Evolutionary conservation across 1,284 basidiomycete genomes (phyloP).

Genomic region (Farysia itapuensis): DNA sequence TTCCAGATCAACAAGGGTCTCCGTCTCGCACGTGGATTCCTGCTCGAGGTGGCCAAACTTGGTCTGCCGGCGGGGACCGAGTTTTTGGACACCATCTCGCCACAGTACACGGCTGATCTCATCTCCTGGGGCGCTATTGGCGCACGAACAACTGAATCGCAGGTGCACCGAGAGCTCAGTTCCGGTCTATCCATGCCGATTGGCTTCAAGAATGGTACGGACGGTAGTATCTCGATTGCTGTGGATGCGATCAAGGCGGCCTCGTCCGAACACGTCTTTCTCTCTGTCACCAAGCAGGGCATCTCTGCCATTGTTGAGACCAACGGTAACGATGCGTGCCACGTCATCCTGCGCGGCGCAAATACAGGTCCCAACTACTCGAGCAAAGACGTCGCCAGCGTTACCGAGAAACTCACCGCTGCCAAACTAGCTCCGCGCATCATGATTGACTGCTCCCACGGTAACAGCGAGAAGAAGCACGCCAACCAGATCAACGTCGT

Average conservation of each 20-base stretch:
- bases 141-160: constrained; percentile 75
- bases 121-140: constrained; percentile 98
- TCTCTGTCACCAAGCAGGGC: constrained; percentile 94
- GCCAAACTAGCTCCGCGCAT: constrained; percentile 44
- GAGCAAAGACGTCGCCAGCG: constrained; percentile 35
- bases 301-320: constrained; percentile 60
- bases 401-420: constrained; percentile 38
- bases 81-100: constrained; percentile 74
- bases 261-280: constrained; percentile 90
- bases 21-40: constrained; percentile 81
- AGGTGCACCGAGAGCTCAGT: constrained; percentile 83
- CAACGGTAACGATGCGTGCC: constrained; percentile 57
- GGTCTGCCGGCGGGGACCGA: constrained; percentile 61
- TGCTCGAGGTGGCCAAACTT: constrained; percentile 67
- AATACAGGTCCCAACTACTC: constrained; percentile 58
- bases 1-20: constrained; percentile 97
- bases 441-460: constrained; percentile 79
- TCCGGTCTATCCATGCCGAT: constrained; percentile 88
- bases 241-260: constrained; percentile 95
- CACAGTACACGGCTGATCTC: constrained; percentile 93
- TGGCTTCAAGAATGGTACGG: constrained; percentile 68
- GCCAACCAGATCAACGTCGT: constrained; percentile 66
- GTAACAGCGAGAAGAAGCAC: constrained; percentile 68
- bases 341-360: constrained; percentile 58
- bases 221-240: constrained; percentile 63